Conservation (phyloP, 306 rosid species). For the Leucaena leucocephala region DNA sequence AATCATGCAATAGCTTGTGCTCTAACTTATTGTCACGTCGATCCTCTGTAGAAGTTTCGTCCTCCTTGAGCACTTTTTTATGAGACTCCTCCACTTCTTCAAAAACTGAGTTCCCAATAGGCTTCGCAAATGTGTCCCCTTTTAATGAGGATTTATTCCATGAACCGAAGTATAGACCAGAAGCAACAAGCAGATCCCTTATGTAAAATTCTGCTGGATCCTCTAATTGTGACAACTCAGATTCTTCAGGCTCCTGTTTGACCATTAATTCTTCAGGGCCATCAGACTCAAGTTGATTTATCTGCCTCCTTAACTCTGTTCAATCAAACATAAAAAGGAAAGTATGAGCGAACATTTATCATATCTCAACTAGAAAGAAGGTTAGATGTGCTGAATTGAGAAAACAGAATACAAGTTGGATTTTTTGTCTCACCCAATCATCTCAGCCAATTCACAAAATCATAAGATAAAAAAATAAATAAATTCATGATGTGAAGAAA, state of each 20-base stretch:
- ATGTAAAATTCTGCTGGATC: conserved; percentile 85
- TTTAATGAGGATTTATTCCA: conserved; percentile 59
- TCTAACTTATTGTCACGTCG: conserved; percentile 47
- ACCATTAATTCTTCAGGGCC: conserved; percentile 47
- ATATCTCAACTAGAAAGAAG: conserved; percentile 15
- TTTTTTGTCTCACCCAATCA: neutral
- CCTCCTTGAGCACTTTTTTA: conserved; percentile 43
- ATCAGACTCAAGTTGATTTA: conserved; percentile 76
- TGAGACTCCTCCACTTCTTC: conserved; percentile 87
- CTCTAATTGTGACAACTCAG: conserved; percentile 55
- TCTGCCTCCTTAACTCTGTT: conserved; percentile 83
- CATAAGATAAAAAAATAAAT: neutral
- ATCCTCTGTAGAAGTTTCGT: conserved; percentile 46
- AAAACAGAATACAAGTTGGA: too few relatives aligned
- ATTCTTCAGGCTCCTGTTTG: conserved; percentile 49
- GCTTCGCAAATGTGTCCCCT: conserved; percentile 67
- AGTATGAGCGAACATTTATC: conserved; percentile 31
- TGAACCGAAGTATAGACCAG: conserved; percentile 89
- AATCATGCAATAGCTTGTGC: conserved; percentile 66
- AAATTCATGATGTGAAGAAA: neutral
- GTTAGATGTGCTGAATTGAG: too few relatives aligned
- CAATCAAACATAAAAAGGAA: conserved; percentile 35
- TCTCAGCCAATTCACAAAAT: neutral
- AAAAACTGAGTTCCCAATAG: conserved; percentile 70
- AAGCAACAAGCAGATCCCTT: conserved; percentile 80